Evolutionary conservation across 371 early-diverging fungal species (phyloP), one percentile per base, ranked within the genome.

Genomic region (Mucor indicus): DNA sequence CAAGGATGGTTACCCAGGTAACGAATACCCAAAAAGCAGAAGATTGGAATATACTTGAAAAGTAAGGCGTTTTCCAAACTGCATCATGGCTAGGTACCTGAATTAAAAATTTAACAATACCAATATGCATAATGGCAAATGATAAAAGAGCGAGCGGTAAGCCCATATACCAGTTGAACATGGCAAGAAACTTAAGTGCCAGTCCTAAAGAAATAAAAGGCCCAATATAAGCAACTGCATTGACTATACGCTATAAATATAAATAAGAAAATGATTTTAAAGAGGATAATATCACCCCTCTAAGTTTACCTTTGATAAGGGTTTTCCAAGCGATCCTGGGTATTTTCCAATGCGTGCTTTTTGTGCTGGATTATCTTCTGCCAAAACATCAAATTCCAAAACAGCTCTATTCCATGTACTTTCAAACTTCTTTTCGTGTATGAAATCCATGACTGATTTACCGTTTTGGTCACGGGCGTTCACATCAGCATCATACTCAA

Each of bases 11-110:
- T 8, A 66, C 19, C 91, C 91, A 95, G 11, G 81, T 75, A 6
- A 82, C 37, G 3, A 79, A 59, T 1, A 85, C 83, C 68, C 77
- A 85, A 44, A 90, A 71, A 16, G 90, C 77, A 2, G 91, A 86
- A 1, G 91, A 77, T 60, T 92, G 93, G 48, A 92, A 92, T 38
- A 97, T 81, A 33, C 89, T 82, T 0, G 91, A 85, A 45, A 87
- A 79, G 51, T 90, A 92, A 1, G 97, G 95, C 20, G 90, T 89
- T 44, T 73, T 68, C 60, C 80, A 72, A 42, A 94, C 61, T 11
- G 81, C 79, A 50, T 71, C 72, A 22, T 73, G 71, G 15, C 59
- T 78, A 29, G 60, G 78, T 42, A 69, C 62, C 46, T 72, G 63
- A 10, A 90, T 60, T 9, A 94, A 60, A 43, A 82, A 77, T 40